Evolutionary conservation across 108 stramenopile genomes (phyloP).

Genomic region (Discostella pseudostelligera): DNA sequence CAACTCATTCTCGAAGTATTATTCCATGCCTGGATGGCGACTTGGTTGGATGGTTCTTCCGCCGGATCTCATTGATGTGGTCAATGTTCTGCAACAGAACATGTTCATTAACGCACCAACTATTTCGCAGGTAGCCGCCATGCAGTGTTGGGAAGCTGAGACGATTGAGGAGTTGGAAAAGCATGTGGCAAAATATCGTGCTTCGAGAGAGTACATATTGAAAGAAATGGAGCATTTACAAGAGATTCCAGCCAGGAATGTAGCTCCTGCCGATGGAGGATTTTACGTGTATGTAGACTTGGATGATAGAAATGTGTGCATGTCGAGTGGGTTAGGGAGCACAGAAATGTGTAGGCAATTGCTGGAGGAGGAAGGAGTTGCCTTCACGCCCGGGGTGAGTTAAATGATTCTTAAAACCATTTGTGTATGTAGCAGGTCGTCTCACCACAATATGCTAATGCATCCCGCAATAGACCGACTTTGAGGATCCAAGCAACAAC

Average conservation of each 20-base stretch:
- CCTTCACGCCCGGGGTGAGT: conserved; percentile 81
- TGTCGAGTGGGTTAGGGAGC: conserved; percentile 52
- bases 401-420: neutral
- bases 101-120: conserved; percentile 95
- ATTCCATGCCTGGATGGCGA: conserved; percentile 94
- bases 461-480: conserved; percentile 56
- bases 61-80: conserved; percentile 55
- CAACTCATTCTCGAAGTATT: conserved; percentile 94
- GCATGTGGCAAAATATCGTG: conserved; percentile 75
- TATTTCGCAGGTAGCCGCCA: conserved; percentile 84
- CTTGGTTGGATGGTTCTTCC: conserved; percentile 93
- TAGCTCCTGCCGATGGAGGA: conserved; percentile 89
- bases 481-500: conserved; percentile 75
- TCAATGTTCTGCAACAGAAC: conserved; percentile 88
- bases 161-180: conserved; percentile 73
- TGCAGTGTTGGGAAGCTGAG: conserved; percentile 76
- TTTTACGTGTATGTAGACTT: conserved; percentile 92
- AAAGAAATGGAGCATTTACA: conserved; percentile 45
- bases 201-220: conserved; percentile 60
- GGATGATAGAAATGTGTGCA: conserved; percentile 56
- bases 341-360: conserved; percentile 64
- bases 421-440: too few species aligned
- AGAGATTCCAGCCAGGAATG: conserved; percentile 47
- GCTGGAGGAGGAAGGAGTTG: conserved; percentile 78
- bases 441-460: too few species aligned